Base-by-base conservation (phyloP, 225 moss, liverwort and hornwort genomes). In the Bryum argenteum region DNA sequence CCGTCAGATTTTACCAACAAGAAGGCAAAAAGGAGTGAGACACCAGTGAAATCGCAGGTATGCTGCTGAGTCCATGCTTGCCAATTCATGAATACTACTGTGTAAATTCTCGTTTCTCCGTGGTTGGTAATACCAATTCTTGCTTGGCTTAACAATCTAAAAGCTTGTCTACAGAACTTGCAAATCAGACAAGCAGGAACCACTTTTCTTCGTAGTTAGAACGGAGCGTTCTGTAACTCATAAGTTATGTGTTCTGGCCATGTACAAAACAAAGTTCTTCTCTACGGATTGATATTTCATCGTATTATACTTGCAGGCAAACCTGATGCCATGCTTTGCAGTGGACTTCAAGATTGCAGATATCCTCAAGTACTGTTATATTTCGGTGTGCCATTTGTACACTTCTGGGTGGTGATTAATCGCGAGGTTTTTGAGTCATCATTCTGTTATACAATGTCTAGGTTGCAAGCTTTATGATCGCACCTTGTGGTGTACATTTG, bases 311-410 rank as follows among this genome's bases (percentile, higher is more conserved):
- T 23, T 82, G 73, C 84, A 87, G 87, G 68, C 66, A 71, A 84
- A 75, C 66, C 70, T 75, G 73, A 68, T 85, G 61, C 91, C 89
- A 26, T 88, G 87, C 78, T 94, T 92, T 79, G 94, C 89, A 17
- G 80, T 99, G 85, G 98, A 99, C 80, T 99, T 99, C 79, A 99
- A 90, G 75, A 93, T 89, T 71, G 85, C 89, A 78, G 91, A 92
- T 88, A 92, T 92, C 92, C 92, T 76, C 11, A 63, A 33, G 33
- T 33, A 33, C 33, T 33, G 33, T 33, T n/a, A 26, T 26, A 26
- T 26, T 26, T 26, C 26, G 26, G 2, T 26, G 26, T 26, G 26
- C 52, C 6, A 19, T 53, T 8, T 8, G 8, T 59, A 28, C 12
- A 13, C 43, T 47, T 47, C 5, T 33, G 28, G 10, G 33, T 33